These are phyloP conservation scores for Gaeumannomyces sp. DNA, from an alignment of 2,329 filamentous ascomycete species.

Conservation along the genomic window DNA sequence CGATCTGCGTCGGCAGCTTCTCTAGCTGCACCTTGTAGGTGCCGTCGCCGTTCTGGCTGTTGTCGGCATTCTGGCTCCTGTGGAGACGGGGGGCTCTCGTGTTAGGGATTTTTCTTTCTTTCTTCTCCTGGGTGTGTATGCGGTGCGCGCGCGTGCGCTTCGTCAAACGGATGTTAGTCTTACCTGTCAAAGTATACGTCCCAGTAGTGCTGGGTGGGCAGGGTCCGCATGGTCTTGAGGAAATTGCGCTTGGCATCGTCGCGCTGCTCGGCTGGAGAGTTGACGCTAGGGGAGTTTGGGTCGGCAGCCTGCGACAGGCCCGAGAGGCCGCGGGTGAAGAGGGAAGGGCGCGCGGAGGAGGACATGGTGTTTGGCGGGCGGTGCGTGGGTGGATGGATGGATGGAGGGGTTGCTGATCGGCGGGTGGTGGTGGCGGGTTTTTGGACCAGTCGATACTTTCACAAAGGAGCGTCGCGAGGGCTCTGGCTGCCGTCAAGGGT, in stretches of 20 bases:
- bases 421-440: too few species aligned
- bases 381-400: background rate
- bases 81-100: background rate
- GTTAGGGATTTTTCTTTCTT: background rate
- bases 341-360: constrained; percentile 41
- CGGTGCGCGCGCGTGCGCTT: background rate
- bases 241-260: constrained; percentile 81
- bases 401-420: background rate
- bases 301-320: constrained; percentile 53
- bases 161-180: constrained; percentile 13
- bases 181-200: constrained; percentile 62
- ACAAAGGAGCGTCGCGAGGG: background rate
- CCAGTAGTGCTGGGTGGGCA: constrained; percentile 77
- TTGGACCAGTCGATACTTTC: background rate
- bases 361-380: constrained; percentile 35
- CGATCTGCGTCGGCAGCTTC: constrained; percentile 59
- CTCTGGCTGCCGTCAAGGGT: background rate
- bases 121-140: background rate
- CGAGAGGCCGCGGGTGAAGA: constrained; percentile 59
- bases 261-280: constrained; percentile 65
- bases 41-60: constrained; percentile 32
- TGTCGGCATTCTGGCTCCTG: constrained; percentile 38
- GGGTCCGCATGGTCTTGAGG: constrained; percentile 63
- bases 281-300: constrained; percentile 52
- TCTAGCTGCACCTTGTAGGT: constrained; percentile 52